Evolutionary conservation across 768 basidiomycete species (phyloP).

Genomic region (Cyclocybe aegerita): DNA sequence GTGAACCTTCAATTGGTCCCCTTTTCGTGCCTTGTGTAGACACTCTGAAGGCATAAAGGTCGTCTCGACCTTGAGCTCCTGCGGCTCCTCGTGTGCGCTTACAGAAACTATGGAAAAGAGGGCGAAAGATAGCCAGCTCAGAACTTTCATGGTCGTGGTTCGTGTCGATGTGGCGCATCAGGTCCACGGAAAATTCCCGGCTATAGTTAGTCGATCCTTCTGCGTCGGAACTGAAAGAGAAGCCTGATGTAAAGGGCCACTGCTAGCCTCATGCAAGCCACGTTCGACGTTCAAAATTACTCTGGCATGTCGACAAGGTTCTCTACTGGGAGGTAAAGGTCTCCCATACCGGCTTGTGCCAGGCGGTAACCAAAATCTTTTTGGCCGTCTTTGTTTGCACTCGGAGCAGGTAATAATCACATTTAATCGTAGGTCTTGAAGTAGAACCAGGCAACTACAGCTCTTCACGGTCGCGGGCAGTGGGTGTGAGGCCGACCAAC

Average conservation of each 20-base stretch:
- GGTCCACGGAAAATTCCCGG: neutral
- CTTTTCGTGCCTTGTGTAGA: slow-evolving; percentile 49
- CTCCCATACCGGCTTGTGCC: too few relatives aligned
- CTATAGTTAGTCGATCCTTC: neutral
- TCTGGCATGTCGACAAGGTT: too few relatives aligned
- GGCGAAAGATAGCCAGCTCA: slow-evolving; percentile 47
- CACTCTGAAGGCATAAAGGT: slow-evolving; percentile 62
- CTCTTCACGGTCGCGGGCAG: slow-evolving; percentile 43
- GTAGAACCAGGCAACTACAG: slow-evolving; percentile 32
- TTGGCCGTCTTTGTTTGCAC: too few relatives aligned
- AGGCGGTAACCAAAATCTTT: too few relatives aligned
- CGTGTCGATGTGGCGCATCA: slow-evolving; percentile 13
- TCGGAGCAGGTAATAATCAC: too few relatives aligned
- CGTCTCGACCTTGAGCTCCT: slow-evolving; percentile 60
- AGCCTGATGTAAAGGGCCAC: too few relatives aligned
- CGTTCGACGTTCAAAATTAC: too few relatives aligned
- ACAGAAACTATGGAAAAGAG: slow-evolving; percentile 46
- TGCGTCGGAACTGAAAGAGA: too few relatives aligned
- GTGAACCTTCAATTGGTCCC: slow-evolving; percentile 72
- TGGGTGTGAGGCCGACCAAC: slow-evolving; percentile 60
- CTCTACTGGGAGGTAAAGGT: too few relatives aligned
- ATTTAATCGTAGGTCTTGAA: too few relatives aligned
- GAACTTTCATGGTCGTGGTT: slow-evolving; percentile 46
- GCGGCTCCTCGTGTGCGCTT: slow-evolving; percentile 39
- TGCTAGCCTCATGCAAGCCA: too few relatives aligned